A percentile compares a stretch with the other conserved stretches of the same genome.
Evolutionary conservation across 768 basidiomycete species (phyloP).

Genomic region (Tricholoma sp.): DNA sequence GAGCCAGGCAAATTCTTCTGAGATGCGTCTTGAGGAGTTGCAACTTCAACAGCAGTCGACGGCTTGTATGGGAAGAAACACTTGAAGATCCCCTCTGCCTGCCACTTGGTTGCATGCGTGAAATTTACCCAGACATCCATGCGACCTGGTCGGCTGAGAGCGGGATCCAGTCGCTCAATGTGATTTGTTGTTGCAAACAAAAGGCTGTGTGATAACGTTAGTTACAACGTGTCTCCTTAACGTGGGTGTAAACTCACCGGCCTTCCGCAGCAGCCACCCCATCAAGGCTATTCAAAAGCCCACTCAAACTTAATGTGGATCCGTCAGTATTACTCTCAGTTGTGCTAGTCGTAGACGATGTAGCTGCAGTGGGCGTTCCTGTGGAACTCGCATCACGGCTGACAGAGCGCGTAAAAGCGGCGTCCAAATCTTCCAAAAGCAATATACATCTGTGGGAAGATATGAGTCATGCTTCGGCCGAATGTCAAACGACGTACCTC

Average conservation of each 20-base stretch:
- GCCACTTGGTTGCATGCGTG: slow-evolving; percentile 87
- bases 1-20: slow-evolving; percentile 64
- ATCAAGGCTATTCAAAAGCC: slow-evolving; percentile 80
- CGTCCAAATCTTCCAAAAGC: slow-evolving; percentile 90
- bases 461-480: slow-evolving; percentile 7
- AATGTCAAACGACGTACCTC: slow-evolving; percentile 42
- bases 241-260: slow-evolving; percentile 47
- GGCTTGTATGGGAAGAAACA: slow-evolving; percentile 83
- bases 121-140: slow-evolving; percentile 95
- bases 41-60: slow-evolving; percentile 15
- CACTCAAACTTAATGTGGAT: slow-evolving; percentile 80
- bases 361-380: slow-evolving; percentile 54
- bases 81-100: slow-evolving; percentile 90
- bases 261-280: slow-evolving; percentile 84
- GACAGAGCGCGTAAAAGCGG: slow-evolving; percentile 84
- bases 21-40: slow-evolving; percentile 40
- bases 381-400: slow-evolving; percentile 79
- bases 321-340: slow-evolving; percentile 57
- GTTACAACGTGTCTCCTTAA: slow-evolving; percentile 4
- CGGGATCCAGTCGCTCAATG: slow-evolving; percentile 87
- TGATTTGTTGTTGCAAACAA: slow-evolving; percentile 93
- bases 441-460: slow-evolving; percentile 69
- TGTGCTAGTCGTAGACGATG: slow-evolving; percentile 35
- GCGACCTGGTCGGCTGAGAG: slow-evolving; percentile 80
- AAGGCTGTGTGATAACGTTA: slow-evolving; percentile 39